Evolutionary conservation across 2,329 filamentous ascomycete genomes (phyloP).

Genomic region (Aphanocladium album): DNA sequence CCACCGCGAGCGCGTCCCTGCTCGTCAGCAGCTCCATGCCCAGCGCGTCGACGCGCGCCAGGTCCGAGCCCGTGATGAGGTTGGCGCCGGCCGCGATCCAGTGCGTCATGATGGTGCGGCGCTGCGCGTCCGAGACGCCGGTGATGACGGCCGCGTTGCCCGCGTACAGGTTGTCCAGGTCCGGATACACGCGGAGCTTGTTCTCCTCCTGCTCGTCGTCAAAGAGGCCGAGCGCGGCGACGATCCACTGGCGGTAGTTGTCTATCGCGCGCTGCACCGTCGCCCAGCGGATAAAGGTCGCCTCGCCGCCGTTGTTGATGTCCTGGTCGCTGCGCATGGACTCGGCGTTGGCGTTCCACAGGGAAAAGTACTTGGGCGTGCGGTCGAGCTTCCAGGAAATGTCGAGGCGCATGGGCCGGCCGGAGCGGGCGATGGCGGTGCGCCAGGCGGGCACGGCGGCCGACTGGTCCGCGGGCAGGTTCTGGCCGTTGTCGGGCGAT

Average conservation of each 20-base stretch:
- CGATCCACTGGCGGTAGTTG: constrained; percentile 19
- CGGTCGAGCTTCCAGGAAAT: constrained; percentile 20
- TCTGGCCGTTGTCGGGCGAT: constrained; percentile 18
- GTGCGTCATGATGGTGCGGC: constrained; percentile 19
- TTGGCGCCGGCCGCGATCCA: constrained; percentile 19
- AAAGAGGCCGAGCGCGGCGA: constrained; percentile 16
- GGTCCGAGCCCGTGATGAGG: constrained; percentile 17
- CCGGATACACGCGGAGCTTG: constrained; percentile 15
- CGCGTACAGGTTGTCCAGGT: constrained; percentile 18
- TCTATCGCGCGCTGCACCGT: constrained; percentile 18
- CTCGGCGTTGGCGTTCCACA: constrained; percentile 18
- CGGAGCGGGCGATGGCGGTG: constrained; percentile 16
- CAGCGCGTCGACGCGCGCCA: constrained; percentile 15
- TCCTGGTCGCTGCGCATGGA: constrained; percentile 20
- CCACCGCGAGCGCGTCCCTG: constrained; percentile 14
- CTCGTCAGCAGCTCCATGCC: constrained; percentile 16
- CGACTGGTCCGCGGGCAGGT: constrained; percentile 16
- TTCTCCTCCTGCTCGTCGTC: not conserved
- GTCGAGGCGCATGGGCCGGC: constrained; percentile 18
- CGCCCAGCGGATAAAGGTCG: constrained; percentile 15
- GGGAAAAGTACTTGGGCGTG: constrained; percentile 16
- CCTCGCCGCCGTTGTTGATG: constrained; percentile 16
- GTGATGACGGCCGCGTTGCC: constrained; percentile 15
- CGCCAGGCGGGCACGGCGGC: constrained; percentile 17
- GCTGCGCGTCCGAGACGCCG: constrained; percentile 17